Evolutionary conservation across 2,329 filamentous ascomycete genomes (phyloP).

Genomic region (Colletotrichum shisoi): DNA sequence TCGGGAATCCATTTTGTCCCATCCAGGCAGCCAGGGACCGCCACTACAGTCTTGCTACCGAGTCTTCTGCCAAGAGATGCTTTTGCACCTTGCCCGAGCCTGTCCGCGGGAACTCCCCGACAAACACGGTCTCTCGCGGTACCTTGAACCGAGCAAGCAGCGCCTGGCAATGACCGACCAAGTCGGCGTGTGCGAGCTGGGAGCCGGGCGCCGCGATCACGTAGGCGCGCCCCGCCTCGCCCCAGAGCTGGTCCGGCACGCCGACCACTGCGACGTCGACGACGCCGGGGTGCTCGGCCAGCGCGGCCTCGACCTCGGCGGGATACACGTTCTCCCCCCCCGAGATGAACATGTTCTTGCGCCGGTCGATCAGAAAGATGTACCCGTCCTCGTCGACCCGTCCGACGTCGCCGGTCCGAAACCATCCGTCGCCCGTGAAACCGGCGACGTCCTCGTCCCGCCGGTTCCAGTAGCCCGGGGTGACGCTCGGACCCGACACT

Average conservation of each 20-base stretch:
- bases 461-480: constrained; percentile 31
- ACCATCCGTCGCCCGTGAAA: constrained; percentile 37
- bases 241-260: constrained; percentile 27
- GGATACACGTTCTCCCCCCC: constrained; percentile 37
- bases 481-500: constrained; percentile 25
- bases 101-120: constrained; percentile 20
- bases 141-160: constrained; percentile 30
- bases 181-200: neutral
- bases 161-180: constrained; percentile 15
- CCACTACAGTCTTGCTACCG: constrained; percentile 12
- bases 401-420: constrained; percentile 37
- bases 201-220: constrained; percentile 9
- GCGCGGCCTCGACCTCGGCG: constrained; percentile 26
- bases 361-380: constrained; percentile 27
- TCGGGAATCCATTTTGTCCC: too few species aligned
- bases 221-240: constrained; percentile 33
- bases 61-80: constrained; percentile 17
- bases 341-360: constrained; percentile 36
- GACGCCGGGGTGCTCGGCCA: constrained; percentile 25
- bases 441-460: constrained; percentile 16
- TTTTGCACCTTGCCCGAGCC: constrained; percentile 33
- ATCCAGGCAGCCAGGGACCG: too few species aligned
- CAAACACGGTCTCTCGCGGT: constrained; percentile 25
- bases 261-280: constrained; percentile 26
- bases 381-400: constrained; percentile 29